Evolutionary conservation across 192 early-diverging fungal genomes (phyloP).

Genomic region (Backusella liffmaniae): DNA sequence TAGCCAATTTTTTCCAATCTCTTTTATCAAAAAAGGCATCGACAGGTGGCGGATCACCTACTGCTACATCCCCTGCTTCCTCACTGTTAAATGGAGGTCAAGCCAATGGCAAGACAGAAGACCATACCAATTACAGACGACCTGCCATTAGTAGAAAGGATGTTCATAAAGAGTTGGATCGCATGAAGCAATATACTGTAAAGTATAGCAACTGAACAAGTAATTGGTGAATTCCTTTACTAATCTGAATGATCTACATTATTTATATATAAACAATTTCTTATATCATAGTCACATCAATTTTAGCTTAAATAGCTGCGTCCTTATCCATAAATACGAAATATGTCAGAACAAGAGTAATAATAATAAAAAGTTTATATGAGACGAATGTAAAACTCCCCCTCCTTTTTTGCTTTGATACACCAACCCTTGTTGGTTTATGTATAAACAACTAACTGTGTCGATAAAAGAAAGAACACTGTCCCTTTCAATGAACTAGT

Average conservation of each 20-base stretch:
- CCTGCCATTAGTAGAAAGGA: constrained; percentile 32
- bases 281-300: no score
- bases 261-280: no score
- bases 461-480: no score
- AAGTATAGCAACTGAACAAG: constrained; percentile 1
- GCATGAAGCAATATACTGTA: constrained; percentile 25
- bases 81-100: background rate
- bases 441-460: background rate
- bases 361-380: background rate
- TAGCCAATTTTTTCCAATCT: constrained; percentile 90
- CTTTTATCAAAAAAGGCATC: constrained; percentile 63
- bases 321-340: no score
- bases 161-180: constrained; percentile 34
- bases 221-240: no score
- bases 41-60: constrained; percentile 5
- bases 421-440: no score
- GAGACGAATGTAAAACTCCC: no score
- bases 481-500: no score
- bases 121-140: constrained; percentile 7
- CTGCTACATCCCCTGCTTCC: background rate
- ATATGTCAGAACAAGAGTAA: no score
- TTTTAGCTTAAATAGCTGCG: no score
- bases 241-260: no score
- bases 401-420: no score
- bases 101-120: constrained; percentile 12